phyloP scores from a whole-genome alignment of 164 flowering plant genomes.

The Chloranthus sessilifolius region DNA sequence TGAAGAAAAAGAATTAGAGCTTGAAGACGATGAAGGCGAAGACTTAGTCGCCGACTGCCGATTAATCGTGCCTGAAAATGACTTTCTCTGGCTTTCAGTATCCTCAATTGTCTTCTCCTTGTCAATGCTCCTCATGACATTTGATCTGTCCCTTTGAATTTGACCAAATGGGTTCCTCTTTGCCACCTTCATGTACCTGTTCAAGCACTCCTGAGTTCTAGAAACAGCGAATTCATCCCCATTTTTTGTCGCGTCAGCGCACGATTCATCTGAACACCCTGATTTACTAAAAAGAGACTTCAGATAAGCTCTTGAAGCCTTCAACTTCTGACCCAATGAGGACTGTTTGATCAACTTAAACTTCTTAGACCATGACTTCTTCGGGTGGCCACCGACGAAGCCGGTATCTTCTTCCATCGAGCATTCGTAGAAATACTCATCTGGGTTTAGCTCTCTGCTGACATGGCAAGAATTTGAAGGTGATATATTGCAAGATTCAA shows the following conservation, averaged over 20 bases:
- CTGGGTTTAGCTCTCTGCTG: slow-evolving; percentile 56
- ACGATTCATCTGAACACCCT: slow-evolving; percentile 37
- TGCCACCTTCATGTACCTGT: slow-evolving; percentile 31
- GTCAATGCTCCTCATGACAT: slow-evolving; percentile 17
- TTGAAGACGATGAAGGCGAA: slow-evolving; percentile 38
- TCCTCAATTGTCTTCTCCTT: slow-evolving; percentile 31
- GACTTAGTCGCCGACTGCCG: slow-evolving; percentile 34
- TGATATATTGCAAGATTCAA: slow-evolving; percentile 52
- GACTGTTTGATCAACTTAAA: slow-evolving; percentile 50
- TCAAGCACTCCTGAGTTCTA: slow-evolving; percentile 28
- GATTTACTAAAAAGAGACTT: slow-evolving; percentile 64
- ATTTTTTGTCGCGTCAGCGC: slow-evolving; percentile 27
- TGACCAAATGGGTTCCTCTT: slow-evolving; percentile 43
- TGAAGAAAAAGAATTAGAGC: slow-evolving; percentile 32
- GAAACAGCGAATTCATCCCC: slow-evolving; percentile 13
- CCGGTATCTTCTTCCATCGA: slow-evolving; percentile 8
- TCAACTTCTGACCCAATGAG: slow-evolving; percentile 45
- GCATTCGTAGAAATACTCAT: slow-evolving; percentile 59
- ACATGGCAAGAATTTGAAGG: slow-evolving; percentile 61
- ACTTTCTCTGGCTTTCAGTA: slow-evolving; percentile 38
- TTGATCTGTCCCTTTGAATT: slow-evolving; percentile 21
- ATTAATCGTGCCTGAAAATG: slow-evolving; percentile 59
- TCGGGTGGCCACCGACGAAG: slow-evolving; percentile 26
- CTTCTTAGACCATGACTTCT: slow-evolving; percentile 52
- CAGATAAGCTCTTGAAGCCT: slow-evolving; percentile 55